Conservation (phyloP, 2,329 filamentous ascomycete genomes). For the Hymenoscyphus fraxineus region DNA sequence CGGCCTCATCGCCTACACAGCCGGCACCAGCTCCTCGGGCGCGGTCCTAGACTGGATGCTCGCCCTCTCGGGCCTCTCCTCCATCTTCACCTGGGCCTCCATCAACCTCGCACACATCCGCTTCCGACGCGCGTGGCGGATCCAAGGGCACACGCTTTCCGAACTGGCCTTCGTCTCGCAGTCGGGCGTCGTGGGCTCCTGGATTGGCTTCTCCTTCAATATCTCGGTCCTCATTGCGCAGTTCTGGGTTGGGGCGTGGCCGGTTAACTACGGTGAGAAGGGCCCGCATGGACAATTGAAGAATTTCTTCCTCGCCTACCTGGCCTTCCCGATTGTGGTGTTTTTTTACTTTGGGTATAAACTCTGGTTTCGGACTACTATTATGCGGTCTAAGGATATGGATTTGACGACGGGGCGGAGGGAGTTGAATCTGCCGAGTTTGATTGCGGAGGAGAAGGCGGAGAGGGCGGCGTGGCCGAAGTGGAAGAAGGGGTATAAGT, state of each 20-base stretch:
- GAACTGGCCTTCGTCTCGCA: conserved; percentile 81
- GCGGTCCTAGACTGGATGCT: conserved; percentile 77
- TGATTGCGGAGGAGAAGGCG: conserved; percentile 75
- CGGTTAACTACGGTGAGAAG: conserved; percentile 54
- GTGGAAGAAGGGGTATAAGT: conserved; percentile 75
- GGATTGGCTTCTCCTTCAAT: conserved; percentile 74
- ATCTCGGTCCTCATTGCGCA: conserved; percentile 72
- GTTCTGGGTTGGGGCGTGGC: conserved; percentile 83
- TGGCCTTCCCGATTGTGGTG: conserved; percentile 66
- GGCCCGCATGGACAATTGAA: conserved; percentile 46
- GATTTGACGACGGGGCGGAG: conserved; percentile 81
- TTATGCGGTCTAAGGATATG: conserved; percentile 70
- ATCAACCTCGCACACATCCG: conserved; percentile 91
- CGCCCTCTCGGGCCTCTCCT: conserved; percentile 67
- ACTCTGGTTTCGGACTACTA: conserved; percentile 63
- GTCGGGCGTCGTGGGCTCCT: conserved; percentile 75
- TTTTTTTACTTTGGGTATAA: conserved; percentile 73
- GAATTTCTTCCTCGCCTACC: conserved; percentile 71
- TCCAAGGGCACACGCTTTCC: conserved; percentile 63
- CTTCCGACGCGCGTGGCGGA: conserved; percentile 76
- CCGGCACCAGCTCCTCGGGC: conserved; percentile 51
- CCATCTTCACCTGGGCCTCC: conserved; percentile 75
- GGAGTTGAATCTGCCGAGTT: conserved; percentile 74
- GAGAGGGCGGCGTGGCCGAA: conserved; percentile 68
- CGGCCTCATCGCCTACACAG: conserved; percentile 75